Base-by-base conservation (phyloP, 2,329 filamentous ascomycete genomes). In the Zymoseptoria ardabiliae region DNA sequence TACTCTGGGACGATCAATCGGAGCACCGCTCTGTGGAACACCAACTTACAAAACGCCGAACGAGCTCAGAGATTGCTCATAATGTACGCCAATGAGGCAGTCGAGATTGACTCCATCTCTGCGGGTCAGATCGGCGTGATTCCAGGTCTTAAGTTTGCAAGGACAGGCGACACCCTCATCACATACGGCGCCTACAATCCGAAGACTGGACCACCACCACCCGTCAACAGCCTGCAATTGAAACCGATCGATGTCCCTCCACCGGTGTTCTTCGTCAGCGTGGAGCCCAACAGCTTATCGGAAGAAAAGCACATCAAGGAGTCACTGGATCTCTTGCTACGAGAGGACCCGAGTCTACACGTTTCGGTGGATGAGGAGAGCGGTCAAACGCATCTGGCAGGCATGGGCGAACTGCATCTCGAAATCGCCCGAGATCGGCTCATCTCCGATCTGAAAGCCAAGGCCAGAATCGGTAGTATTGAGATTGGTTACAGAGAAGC, bases 401-500 rank as follows among this genome's bases (percentile, higher is more conserved):
- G 94, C 3, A 97, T 99, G 94, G 94, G 94, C 7, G 91, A 96
- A 69, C 82, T 99, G 25, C 94, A 99, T 74, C 81, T 99, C 0
- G 94, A 99, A 68, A 94, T 99, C 54, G 92, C 93, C 0, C 81
- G 91, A 54, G 90, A 97, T 73, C 85, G 92, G 50, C 83, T 99
- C 9, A 85, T 94, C 65, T 89, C 90, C 56, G 91, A 96, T 70
- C 87, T 97, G 76, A 96, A 94, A 72, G 91, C 79, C 73, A 96
- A 85, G 81, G 91, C 80, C 63, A 86, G 77, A 19, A 96, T 96
- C 79, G 92, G 93, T 11, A 87, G 86, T 56, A 96, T 99, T 63
- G 90, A 96, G 68, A 96, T 99, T 61, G 91, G 95, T 66, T 99
- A 97, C 75, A 88, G 95, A 57, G 94, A 99, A 76, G 88, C 86